Evolutionary conservation across 2,329 filamentous ascomycete genomes (phyloP), one percentile per base, ranked within the genome.

Genomic region (Neonectria ditissima): DNA sequence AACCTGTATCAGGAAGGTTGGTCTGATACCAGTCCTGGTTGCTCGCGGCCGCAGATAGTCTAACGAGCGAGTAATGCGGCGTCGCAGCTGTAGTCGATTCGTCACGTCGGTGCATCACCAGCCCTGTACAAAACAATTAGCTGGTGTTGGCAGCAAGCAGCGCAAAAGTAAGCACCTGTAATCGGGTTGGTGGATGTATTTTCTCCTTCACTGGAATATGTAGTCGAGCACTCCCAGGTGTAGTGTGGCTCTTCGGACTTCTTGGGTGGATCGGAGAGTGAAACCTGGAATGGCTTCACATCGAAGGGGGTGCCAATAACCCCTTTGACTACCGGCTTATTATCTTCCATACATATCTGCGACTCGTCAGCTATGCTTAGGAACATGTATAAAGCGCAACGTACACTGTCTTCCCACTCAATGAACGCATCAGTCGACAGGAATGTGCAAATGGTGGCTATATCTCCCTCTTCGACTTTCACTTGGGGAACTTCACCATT

Each of bases 1-100:
- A 45, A 4, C 66, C 59, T 2, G 71, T 63, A 13, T 72, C 67
- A 1, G 79, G 73, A 2, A 81, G 70, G 65, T 85, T 88, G 16
- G 82, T 84, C 62, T 87, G 81, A 64, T 82, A 85, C 86, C 86
- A 89, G 67, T 82, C 79, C 14, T 77, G 71, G 65, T 85, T 87
- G 2, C 78, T 80, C 4, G 80, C 75, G 0, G 85, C 87, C 9
- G 83, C 86, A 1, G 85, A 85, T 34, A 84, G 76, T 18, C 87
- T 83, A 30, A 84, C 80, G 10, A 87, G 78, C 0, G 86, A 84
- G 71, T 87, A 89, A 6, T 79, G 73, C 0, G 86, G 85, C 0
- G 76, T 76, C 0, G 75, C 62, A 0, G 71, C 63, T 28, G 69
- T 74, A 14, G 57, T 65, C 10, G 62, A 54, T 14, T 71, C 59